Base-by-base conservation (phyloP, 169 alveolate species). In the Cryptosporidium canis region DNA sequence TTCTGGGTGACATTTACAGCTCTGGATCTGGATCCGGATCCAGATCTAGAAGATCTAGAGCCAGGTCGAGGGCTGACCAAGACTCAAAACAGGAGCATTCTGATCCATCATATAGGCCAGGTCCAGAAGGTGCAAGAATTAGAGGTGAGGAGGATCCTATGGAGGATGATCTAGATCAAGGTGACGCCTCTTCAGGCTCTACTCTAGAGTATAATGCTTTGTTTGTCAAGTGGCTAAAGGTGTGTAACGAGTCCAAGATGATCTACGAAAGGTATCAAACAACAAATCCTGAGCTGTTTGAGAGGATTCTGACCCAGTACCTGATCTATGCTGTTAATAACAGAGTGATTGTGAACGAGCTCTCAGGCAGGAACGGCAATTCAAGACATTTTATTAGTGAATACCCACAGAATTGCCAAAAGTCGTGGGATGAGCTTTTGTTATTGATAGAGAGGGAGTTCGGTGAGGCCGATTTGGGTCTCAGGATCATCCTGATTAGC, bases 151-250 rank as follows among this genome's bases (percentile, higher is more conserved):
- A 35, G 16, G 35, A 35, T 35, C 41, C n/a, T n/a, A n/a, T 66
- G 41, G 56, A 2, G 1, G 24, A 51, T 7, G 8, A 53, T 37
- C 14, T 48, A 3, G 43, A 31, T 16, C 53, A 31, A 12, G 1
- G 5, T 8, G 37, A 61, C 12, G 8, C 31, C 0, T 51, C 63
- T 51, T 12, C 24, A 7, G 63, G 24, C 24, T 51, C 24, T 27
- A n/a, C n/a, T 18, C 63, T 12, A 18, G 63, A n/a, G 11, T 31
- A 55, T 24, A 61, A 55, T 58, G 11, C 18, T 5, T 21, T 77
- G 24, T 58, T 77, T 77, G 35, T 77, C 21, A 77, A 61, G 35
- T 77, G 87, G 87, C 33, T 77, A 37, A 77, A 77, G 56, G 44
- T 6, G 18, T 77, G 87, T 45, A 58, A 55, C 43, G 87, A 77